Evolutionary conservation across 257 asterid genomes (phyloP), one percentile per base, ranked within the genome.

Genomic region (Avicennia marina): DNA sequence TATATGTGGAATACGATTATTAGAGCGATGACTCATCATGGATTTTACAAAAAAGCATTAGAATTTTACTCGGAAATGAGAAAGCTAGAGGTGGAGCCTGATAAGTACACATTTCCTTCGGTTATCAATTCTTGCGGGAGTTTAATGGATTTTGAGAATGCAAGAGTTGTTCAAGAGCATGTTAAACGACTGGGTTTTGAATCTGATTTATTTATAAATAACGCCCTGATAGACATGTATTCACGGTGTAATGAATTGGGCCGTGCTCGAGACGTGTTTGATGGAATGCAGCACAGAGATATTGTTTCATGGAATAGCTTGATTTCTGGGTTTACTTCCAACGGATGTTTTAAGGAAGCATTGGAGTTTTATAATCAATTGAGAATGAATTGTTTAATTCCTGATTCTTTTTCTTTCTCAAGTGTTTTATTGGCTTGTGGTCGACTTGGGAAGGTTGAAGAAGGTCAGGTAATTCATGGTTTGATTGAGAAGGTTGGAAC

Each of bases 221-320:
- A 84, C 69, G 80, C 98, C 20, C 46, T 90, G 78, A 77, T 84
- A 17, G 89, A 77, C 56, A 87, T 87, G 96, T 87, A 90, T 45
- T 62, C 89, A 0, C 64, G 95, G 76, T 69, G 77, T 44, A 50
- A 65, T 3, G 69, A 63, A 4, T 48, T 90, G 72, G 65, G 43
- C 29, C 58, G 52, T 22, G 95, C 95, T 5, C 70, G 75, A n/a
- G 46, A 68, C 21, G 64, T 86, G 87, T 90, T 90, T 34, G 90
- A 87, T 41, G 62, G 62, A 68, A 84, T 90, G 94, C 78, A 72
- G 55, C 27, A 16, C 0, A 78, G 77, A 72, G 96, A 87, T 71
- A 38, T 86, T 65, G 94, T 87, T 38, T 73, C 98, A 1, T 86
- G 95, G 96, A 90, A 90, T 67, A 87, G 85, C 69, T 69, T 90